Conservation (phyloP, 2,329 filamentous ascomycete species). For the Alternaria arbusti region DNA sequence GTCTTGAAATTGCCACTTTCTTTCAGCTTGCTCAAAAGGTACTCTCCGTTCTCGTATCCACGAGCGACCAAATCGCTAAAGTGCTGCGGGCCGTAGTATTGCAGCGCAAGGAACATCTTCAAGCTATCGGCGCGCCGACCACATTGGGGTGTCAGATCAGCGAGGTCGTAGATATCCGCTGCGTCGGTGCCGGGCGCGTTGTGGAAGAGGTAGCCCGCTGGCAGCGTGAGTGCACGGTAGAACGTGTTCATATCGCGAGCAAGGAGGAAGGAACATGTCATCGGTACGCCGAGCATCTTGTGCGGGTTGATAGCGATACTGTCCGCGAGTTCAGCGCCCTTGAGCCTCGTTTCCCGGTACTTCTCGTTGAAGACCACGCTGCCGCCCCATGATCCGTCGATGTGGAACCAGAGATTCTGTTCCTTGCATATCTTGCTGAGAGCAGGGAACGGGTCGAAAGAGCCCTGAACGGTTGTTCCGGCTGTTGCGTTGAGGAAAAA, state of each 20-base stretch:
- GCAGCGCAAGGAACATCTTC: conserved; percentile 87
- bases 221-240: conserved; percentile 82
- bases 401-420: conserved; percentile 85
- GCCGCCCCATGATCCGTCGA: conserved; percentile 92
- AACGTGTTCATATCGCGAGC: conserved; percentile 77
- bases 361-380: conserved; percentile 73
- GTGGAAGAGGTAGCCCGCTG: conserved; percentile 74
- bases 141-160: conserved; percentile 92
- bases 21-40: conserved; percentile 69
- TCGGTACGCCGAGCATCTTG: conserved; percentile 93
- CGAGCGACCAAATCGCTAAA: conserved; percentile 69
- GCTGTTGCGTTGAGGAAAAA: conserved; percentile 97
- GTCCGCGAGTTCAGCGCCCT: conserved; percentile 76
- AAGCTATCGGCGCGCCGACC: conserved; percentile 84
- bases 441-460: conserved; percentile 78
- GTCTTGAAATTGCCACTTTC: conserved; percentile 68
- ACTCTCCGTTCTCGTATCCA: conserved; percentile 73
- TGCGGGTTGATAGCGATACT: conserved; percentile 90
- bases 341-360: conserved; percentile 66
- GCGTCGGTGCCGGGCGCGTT: conserved; percentile 33
- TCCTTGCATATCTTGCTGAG: conserved; percentile 74
- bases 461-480: conserved; percentile 90
- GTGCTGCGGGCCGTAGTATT: conserved; percentile 81
- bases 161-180: conserved; percentile 79
- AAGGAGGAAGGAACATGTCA: conserved; percentile 90